phyloP scores from a whole-genome alignment of 179 eudicot genomes.

The Pouteria campechiana region DNA sequence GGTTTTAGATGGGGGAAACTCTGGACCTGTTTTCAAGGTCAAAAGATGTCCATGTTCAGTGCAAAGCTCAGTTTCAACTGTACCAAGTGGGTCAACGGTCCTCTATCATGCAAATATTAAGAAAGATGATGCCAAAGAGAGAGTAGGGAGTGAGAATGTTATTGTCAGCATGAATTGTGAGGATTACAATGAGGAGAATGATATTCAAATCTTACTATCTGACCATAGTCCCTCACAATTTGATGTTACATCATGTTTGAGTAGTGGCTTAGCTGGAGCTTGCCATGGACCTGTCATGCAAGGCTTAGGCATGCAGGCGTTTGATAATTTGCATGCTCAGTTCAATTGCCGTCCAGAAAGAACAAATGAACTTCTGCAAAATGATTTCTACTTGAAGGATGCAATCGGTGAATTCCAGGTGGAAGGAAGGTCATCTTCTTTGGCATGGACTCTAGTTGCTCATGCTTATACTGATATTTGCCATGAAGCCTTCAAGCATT shows the following conservation, averaged over 20 bases:
- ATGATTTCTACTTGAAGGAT: slow-evolving; percentile 27
- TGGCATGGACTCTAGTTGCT: slow-evolving; percentile 48
- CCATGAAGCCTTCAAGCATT: slow-evolving; percentile 35
- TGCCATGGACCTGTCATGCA: no score
- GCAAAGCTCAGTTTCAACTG: slow-evolving; percentile 50
- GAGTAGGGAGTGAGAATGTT: slow-evolving; percentile 11
- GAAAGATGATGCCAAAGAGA: slow-evolving; percentile 14
- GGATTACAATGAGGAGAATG: slow-evolving; percentile 34
- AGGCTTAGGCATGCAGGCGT: slow-evolving; percentile 14
- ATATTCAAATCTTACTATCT: slow-evolving; percentile 37
- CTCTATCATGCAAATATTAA: slow-evolving; percentile 23
- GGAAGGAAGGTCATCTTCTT: slow-evolving; percentile 51
- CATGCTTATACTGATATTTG: slow-evolving; percentile 38
- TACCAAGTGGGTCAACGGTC: slow-evolving; percentile 68
- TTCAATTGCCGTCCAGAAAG: slow-evolving; percentile 7
- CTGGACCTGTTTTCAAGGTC: slow-evolving; percentile 64
- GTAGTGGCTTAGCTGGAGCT: no score
- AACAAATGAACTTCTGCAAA: slow-evolving; percentile 6
- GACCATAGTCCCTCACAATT: slow-evolving; percentile 48
- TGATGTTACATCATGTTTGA: slow-evolving; percentile 38
- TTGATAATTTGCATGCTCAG: slow-evolving; percentile 12
- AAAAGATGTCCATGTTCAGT: slow-evolving; percentile 61
- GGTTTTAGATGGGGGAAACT: slow-evolving; percentile 74
- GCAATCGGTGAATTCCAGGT: slow-evolving; percentile 53
- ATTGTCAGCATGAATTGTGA: slow-evolving; percentile 1